Evolutionary conservation across 1,139 yeast species (phyloP).

Genomic region (Scheffersomyces illinoinensis): DNA sequence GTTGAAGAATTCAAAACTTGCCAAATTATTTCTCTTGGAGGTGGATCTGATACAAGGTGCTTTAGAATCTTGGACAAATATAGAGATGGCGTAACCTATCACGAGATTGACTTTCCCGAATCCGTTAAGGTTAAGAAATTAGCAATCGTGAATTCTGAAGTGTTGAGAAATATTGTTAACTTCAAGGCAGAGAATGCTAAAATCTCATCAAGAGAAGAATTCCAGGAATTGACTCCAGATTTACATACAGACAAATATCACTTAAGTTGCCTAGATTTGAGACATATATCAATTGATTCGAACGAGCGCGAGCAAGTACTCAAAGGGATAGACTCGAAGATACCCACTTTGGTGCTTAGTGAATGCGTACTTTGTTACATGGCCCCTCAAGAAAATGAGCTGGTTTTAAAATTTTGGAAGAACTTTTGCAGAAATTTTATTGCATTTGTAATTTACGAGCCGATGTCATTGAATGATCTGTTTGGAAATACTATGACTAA

Average conservation of each 20-base stretch:
- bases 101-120: conserved; percentile 77
- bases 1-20: conserved; percentile 32
- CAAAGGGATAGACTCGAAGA: conserved; percentile 26
- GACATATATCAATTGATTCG: conserved; percentile 21
- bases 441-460: conserved; percentile 73
- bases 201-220: conserved; percentile 23
- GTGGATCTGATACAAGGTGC: conserved; percentile 93
- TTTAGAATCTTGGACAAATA: conserved; percentile 47
- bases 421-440: conserved; percentile 22
- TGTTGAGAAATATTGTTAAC: conserved; percentile 21
- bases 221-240: conserved; percentile 23
- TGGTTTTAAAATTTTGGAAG: conserved; percentile 47
- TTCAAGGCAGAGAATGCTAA: conserved; percentile 9
- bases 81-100: conserved; percentile 39
- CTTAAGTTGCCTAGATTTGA: conserved; percentile 56
- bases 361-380: conserved; percentile 92
- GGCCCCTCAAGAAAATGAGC: conserved; percentile 55
- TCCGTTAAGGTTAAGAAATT: conserved; percentile 61
- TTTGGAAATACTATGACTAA: conserved; percentile 84
- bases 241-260: conserved; percentile 52
- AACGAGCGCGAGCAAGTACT: conserved; percentile 1
- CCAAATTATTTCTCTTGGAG: conserved; percentile 83
- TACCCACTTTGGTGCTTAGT: conserved; percentile 74
- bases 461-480: conserved; percentile 69
- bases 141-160: conserved; percentile 40